Percentiles rank a stretch among this genome's conserved stretches.
Evolutionary conservation across 192 early-diverging fungal genomes (phyloP).

Genomic region (Backusella parvicylindrica): DNA sequence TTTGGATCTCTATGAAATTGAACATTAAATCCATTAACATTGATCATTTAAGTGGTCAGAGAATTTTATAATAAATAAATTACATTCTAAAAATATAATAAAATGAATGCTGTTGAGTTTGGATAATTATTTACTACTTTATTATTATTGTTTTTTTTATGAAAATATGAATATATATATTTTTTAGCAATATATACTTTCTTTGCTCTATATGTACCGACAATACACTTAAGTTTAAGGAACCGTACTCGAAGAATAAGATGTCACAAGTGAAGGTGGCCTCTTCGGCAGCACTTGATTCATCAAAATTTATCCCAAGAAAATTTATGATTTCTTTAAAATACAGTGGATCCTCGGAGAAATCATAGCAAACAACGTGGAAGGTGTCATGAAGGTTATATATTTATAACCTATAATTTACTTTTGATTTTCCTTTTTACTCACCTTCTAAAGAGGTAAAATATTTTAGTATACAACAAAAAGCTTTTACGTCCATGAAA

Average conservation of each 20-base stretch:
- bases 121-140: background rate
- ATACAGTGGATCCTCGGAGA: constrained; percentile 81
- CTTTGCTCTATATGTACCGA: constrained; percentile 70
- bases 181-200: constrained; percentile 66
- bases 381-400: constrained; percentile 79
- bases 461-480: constrained; percentile 90
- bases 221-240: constrained; percentile 86
- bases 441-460: constrained; percentile 88
- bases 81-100: too few species aligned
- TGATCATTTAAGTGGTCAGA: background rate
- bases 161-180: too few species aligned
- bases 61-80: background rate
- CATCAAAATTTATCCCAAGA: constrained; percentile 48
- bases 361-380: constrained; percentile 86
- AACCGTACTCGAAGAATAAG: constrained; percentile 79
- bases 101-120: background rate
- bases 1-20: background rate
- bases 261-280: constrained; percentile 59
- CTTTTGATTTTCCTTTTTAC: background rate
- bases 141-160: too few species aligned
- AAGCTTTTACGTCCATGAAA: constrained; percentile 76
- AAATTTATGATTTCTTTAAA: constrained; percentile 90
- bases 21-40: background rate
- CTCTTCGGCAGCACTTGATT: constrained; percentile 46
- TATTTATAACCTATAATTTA: constrained; percentile 41